Evolutionary conservation across 2,329 filamentous ascomycete genomes (phyloP).

Genomic region (Emydomyces testavorans): DNA sequence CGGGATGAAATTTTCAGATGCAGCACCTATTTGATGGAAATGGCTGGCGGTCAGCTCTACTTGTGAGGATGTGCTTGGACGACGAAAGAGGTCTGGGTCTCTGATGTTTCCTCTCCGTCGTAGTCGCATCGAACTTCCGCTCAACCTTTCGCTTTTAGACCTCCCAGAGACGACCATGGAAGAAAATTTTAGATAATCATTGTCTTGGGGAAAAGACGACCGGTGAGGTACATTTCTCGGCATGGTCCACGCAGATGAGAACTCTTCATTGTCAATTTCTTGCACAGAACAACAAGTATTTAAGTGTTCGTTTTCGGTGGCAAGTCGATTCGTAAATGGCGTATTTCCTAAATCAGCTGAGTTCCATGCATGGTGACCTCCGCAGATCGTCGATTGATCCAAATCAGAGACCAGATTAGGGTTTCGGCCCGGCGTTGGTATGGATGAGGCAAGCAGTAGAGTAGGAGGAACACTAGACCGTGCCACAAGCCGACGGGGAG

Average conservation of each 20-base stretch:
- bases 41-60: slow-evolving; percentile 14
- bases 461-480: slow-evolving; percentile 37
- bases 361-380: slow-evolving; percentile 1
- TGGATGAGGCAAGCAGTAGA: slow-evolving; percentile 37
- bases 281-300: background rate
- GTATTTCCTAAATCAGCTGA: background rate
- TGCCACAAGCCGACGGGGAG: slow-evolving; percentile 36
- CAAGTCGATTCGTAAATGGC: background rate
- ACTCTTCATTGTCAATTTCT: background rate
- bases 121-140: slow-evolving; percentile 18
- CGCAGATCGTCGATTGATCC: background rate
- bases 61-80: slow-evolving; percentile 26
- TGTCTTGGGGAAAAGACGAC: slow-evolving; percentile 17
- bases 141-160: slow-evolving; percentile 23
- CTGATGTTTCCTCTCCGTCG: slow-evolving; percentile 32
- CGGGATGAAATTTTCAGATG: slow-evolving; percentile 7
- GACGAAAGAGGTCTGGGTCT: slow-evolving; percentile 30
- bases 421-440: slow-evolving; percentile 18
- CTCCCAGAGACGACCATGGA: slow-evolving; percentile 19
- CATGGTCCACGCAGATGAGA: background rate
- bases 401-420: background rate
- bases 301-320: background rate
- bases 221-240: slow-evolving; percentile 10
- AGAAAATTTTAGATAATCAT: slow-evolving; percentile 2
- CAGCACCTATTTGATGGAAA: background rate